These are phyloP conservation scores for Colletotrichum liriopes DNA, from an alignment of 2,329 filamentous ascomycete species.

Conservation along the genomic window DNA sequence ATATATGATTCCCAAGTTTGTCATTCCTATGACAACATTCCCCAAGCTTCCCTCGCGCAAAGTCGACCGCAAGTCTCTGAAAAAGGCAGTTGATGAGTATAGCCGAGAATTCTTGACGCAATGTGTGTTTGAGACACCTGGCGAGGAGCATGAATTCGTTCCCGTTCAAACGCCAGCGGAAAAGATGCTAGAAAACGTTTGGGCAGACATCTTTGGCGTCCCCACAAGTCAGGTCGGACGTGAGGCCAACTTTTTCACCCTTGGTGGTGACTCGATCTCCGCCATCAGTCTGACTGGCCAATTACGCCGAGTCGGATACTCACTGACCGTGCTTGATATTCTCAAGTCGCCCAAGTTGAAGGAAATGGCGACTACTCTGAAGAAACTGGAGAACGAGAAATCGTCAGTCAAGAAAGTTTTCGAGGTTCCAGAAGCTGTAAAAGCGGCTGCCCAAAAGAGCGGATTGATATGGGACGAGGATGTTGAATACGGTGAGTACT, in stretches of 20 bases:
- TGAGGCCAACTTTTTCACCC: not conserved
- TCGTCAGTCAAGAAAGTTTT: not conserved
- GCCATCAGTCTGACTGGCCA: conserved; percentile 52
- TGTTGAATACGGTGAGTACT: conserved; percentile 40
- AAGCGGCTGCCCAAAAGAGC: not conserved
- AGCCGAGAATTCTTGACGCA: not conserved
- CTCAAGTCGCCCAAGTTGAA: conserved; percentile 45
- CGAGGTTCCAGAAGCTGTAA: not conserved
- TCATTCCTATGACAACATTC: conserved; percentile 45
- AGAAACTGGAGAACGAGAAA: not conserved
- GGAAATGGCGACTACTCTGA: not conserved
- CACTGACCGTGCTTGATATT: conserved; percentile 46
- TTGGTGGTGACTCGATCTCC: not conserved
- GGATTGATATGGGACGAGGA: conserved; percentile 29
- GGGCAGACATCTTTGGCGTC: not conserved
- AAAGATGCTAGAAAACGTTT: not conserved
- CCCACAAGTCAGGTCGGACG: not conserved
- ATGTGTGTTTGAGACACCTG: not conserved
- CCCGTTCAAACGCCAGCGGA: conserved; percentile 27
- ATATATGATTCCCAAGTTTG: conserved; percentile 50
- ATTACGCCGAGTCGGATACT: conserved; percentile 45
- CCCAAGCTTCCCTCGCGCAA: conserved; percentile 49
- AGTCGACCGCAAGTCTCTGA: conserved; percentile 47
- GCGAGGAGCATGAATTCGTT: not conserved
- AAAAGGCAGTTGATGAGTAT: not conserved